A percentile compares a stretch with the other conserved stretches of the same genome.
Conservation (phyloP, 495 filamentous ascomycete genomes). For the Tuber calosporum region DNA sequence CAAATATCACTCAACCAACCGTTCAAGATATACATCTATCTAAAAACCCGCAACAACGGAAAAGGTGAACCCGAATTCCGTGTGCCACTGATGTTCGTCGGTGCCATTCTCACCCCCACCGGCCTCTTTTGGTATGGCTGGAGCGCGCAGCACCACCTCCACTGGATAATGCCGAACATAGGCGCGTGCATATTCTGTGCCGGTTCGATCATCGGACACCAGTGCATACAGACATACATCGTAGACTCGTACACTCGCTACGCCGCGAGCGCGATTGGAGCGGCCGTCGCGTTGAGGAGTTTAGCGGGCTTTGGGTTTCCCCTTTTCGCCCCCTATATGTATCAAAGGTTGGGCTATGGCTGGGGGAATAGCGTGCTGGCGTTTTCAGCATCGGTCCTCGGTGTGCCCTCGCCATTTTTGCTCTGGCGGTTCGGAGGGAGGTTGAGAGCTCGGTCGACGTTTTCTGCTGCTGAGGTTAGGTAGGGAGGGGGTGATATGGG, state of each 20-base stretch:
- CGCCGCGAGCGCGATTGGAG: conserved; percentile 62
- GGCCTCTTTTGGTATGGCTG: conserved; percentile 70
- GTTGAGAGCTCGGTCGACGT: background rate
- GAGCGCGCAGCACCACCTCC: conserved; percentile 54
- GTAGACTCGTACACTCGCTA: conserved; percentile 63
- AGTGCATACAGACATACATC: conserved; percentile 46
- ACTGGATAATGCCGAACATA: conserved; percentile 70
- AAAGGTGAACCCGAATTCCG: conserved; percentile 60
- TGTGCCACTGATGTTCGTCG: conserved; percentile 56
- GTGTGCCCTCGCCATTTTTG: background rate
- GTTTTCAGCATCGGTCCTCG: background rate
- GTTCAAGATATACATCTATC: conserved; percentile 51
- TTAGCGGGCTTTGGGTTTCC: conserved; percentile 70
- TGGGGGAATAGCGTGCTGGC: conserved; percentile 4
- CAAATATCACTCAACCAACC: conserved; percentile 15
- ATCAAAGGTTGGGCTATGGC: background rate
- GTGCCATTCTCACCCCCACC: conserved; percentile 53
- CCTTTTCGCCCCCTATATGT: conserved; percentile 65
- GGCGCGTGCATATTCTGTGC: conserved; percentile 55
- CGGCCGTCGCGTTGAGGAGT: conserved; percentile 56
- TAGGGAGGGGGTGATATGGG: background rate
- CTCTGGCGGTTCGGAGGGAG: background rate
- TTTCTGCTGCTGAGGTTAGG: background rate
- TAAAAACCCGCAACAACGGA: conserved; percentile 55
- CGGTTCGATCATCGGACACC: conserved; percentile 59